Percentiles rank a stretch among this genome's conserved stretches.
Conservation (phyloP, 2,329 filamentous ascomycete genomes). For the Stagonosporopsis rhizophila region DNA sequence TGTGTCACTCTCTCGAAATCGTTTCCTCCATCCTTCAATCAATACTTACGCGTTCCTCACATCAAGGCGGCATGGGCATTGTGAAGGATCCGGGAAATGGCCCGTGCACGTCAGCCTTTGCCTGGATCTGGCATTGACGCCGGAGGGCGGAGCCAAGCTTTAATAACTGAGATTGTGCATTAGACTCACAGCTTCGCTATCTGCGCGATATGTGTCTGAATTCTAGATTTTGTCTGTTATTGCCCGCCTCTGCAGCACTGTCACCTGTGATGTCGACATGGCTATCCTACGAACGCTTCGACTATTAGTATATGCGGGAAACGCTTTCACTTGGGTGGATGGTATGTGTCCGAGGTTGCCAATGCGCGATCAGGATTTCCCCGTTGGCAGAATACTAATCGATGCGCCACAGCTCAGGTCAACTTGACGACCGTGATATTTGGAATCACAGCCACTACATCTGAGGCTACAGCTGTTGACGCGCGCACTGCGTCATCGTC, state of each 20-base stretch:
- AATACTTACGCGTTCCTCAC: not conserved
- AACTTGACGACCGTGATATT: not conserved
- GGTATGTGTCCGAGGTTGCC: not conserved
- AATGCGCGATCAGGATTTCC: not conserved
- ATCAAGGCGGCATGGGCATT: not conserved
- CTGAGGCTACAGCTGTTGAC: not conserved
- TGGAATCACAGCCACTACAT: not conserved
- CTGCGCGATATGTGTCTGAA: not conserved
- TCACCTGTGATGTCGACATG: not conserved
- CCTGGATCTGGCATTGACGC: conserved; percentile 2
- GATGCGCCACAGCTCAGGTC: not conserved
- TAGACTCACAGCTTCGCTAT: not conserved
- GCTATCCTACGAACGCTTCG: not conserved
- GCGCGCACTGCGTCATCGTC: not conserved
- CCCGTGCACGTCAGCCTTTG: conserved; percentile 13
- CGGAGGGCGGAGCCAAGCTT: not conserved
- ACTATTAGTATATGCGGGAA: not conserved
- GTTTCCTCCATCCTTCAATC: too few species aligned
- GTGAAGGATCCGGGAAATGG: not conserved
- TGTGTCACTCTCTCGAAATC: too few species aligned
- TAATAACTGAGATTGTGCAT: not conserved
- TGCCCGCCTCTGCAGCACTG: not conserved
- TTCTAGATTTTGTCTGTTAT: not conserved
- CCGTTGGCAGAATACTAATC: not conserved
- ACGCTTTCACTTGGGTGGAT: not conserved